Base-by-base conservation (phyloP, 1,284 basidiomycete genomes). In the Kwoniella shivajii region DNA sequence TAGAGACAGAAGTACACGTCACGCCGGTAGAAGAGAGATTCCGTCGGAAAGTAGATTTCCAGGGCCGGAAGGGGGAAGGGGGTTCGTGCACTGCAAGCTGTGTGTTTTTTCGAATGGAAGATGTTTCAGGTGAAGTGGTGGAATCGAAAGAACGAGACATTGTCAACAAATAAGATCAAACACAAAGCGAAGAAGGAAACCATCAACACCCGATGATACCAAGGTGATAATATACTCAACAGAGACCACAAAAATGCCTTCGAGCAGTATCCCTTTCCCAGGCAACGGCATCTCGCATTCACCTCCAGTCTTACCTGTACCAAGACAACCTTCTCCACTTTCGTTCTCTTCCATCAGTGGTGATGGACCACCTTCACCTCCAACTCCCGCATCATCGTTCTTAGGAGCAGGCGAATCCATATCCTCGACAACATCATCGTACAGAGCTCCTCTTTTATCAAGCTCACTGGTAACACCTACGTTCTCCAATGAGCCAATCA, bases 321-420 rank as follows among this genome's bases (percentile, higher is more conserved):
- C 61, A 5, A 50, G 66, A 36, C 66, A 68, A 41, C 66, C 66
- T 16, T 68, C 66, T 18, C 66, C 66, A 7, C 38, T 68, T 14
- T 60, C 58, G 14, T 61, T 66, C 54, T 59, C 64, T 2, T 58
- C 60, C 2, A 22, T 50, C 11, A 36, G 39, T 2, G n/a, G 14
- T 14, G 49, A 51, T 20, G 49, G 36, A 46, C 42, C 48, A 14
- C 33, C 56, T n/a, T 39, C 51, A 54, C 47, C 55, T 11, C 36
- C 39, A 27, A 39, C 47, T 10, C 43, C 38, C 24, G 34, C 39
- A 7, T 55, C 46, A 22, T 51, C 54, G 3, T 38, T 56, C 24
- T 18, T 56, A n/a, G 51, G 31, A 20, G 37, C 30, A 22, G 36
- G 41, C 13, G 45, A 45, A 24, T 53, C 50, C 16, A 16, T 53